A percentile compares a stretch with the other conserved stretches of the same genome.
phyloP scores from a whole-genome alignment of 805 yeast species.

The Candida argentea region DNA sequence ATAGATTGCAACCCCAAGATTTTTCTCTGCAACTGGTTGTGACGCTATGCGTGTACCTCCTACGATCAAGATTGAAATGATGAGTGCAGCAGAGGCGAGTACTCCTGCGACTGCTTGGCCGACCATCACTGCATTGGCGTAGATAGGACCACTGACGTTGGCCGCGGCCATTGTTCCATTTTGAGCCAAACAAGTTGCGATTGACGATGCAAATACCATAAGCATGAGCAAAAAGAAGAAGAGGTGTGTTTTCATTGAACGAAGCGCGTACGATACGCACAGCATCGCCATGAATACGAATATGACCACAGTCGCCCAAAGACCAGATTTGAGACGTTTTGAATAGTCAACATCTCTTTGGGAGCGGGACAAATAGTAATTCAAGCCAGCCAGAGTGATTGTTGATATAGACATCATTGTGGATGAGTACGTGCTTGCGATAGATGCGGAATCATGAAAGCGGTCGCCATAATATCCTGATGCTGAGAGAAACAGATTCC shows the following conservation, averaged over 20 bases:
- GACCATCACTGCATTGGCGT: slow-evolving; percentile 84
- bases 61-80: slow-evolving; percentile 38
- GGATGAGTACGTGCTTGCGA: slow-evolving; percentile 58
- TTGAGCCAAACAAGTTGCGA: slow-evolving; percentile 77
- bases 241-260: slow-evolving; percentile 24
- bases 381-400: slow-evolving; percentile 48
- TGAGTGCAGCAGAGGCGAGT: slow-evolving; percentile 67
- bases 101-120: slow-evolving; percentile 96
- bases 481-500: slow-evolving; percentile 88
- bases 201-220: slow-evolving; percentile 53
- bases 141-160: slow-evolving; percentile 62
- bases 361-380: slow-evolving; percentile 51
- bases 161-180: slow-evolving; percentile 87
- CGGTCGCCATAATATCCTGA: slow-evolving; percentile 66
- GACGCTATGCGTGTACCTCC: slow-evolving; percentile 18
- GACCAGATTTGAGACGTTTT: slow-evolving; percentile 51
- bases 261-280: slow-evolving; percentile 28
- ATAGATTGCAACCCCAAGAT: slow-evolving; percentile 34
- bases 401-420: slow-evolving; percentile 87
- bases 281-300: slow-evolving; percentile 50
- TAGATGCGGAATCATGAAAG: slow-evolving; percentile 38
- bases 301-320: slow-evolving; percentile 42
- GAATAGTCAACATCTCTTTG: slow-evolving; percentile 54
- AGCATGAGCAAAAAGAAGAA: slow-evolving; percentile 49
- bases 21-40: slow-evolving; percentile 15